A percentile compares a stretch with the other conserved stretches of the same genome.
phyloP scores from a whole-genome alignment of 768 basidiomycete species.

The Cystoderma amianthinum region DNA sequence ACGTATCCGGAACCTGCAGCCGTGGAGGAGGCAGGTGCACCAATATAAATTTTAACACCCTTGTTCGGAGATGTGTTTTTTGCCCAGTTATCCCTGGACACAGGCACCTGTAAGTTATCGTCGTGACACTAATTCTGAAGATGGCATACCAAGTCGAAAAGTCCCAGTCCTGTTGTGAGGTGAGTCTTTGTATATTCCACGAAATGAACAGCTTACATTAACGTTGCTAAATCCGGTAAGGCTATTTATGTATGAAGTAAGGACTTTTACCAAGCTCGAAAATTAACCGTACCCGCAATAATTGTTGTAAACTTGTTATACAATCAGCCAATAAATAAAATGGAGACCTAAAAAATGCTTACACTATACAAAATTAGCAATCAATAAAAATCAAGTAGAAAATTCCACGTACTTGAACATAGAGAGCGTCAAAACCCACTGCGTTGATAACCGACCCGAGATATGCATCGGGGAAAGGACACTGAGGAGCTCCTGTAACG shows the following conservation, averaged over 20 bases:
- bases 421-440: constrained; percentile 60
- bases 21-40: constrained; percentile 42
- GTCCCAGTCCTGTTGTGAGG: constrained; percentile 40
- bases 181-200: too few relatives aligned
- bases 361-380: constrained; percentile 8
- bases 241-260: constrained; percentile 8
- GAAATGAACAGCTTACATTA: constrained; percentile 25
- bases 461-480: constrained; percentile 56
- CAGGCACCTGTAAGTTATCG: not conserved
- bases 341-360: too few relatives aligned
- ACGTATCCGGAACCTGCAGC: constrained; percentile 52
- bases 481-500: constrained; percentile 48
- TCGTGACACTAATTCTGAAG: too few relatives aligned
- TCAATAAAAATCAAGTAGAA: constrained; percentile 2
- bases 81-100: constrained; percentile 46
- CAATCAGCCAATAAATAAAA: too few relatives aligned
- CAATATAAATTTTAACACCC: constrained; percentile 49
- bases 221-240: constrained; percentile 32
- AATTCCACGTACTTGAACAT: constrained; percentile 50
- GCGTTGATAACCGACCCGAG: constrained; percentile 45
- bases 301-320: constrained; percentile 29
- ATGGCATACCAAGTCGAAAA: constrained; percentile 33
- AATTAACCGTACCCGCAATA: constrained; percentile 24
- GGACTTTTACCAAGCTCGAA: not conserved
- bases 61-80: constrained; percentile 43